Conservation (phyloP, 2,329 filamentous ascomycete species). For the Intubia oerlemansii region DNA sequence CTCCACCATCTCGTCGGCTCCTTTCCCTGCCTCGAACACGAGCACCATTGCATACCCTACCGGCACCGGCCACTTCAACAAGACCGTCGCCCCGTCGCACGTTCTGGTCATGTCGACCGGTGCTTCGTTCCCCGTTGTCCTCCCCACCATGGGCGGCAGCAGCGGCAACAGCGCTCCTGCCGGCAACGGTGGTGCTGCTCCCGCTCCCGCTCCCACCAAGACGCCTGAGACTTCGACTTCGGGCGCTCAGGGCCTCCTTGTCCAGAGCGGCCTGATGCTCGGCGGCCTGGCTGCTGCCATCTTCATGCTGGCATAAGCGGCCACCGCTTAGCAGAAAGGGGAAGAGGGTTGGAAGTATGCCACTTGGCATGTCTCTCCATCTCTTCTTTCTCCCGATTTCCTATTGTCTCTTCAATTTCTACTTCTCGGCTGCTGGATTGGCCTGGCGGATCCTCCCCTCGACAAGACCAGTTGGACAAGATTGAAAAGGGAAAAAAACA, state of each 20-base stretch:
- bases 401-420: conserved; percentile 4
- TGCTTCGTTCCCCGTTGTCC: conserved; percentile 7
- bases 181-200: background rate
- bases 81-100: conserved; percentile 7
- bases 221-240: too few species aligned
- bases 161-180: background rate
- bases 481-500: too few species aligned
- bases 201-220: conserved; percentile 2
- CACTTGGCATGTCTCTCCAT: background rate
- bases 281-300: conserved; percentile 18
- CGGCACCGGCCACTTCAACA: conserved; percentile 9
- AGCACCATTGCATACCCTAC: conserved; percentile 6
- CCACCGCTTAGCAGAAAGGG: background rate
- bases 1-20: conserved; percentile 9
- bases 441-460: too few species aligned
- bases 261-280: conserved; percentile 19
- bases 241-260: conserved; percentile 15
- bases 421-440: conserved; percentile 7
- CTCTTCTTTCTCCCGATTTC: background rate
- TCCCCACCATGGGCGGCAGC: conserved; percentile 2
- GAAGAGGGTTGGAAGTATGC: too few species aligned
- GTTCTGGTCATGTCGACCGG: conserved; percentile 7
- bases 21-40: conserved; percentile 7
- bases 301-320: conserved; percentile 16
- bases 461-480: too few species aligned